These are phyloP conservation scores for Yarrowia porcina DNA, from an alignment of 805 yeast species.

Conservation along the genomic window DNA sequence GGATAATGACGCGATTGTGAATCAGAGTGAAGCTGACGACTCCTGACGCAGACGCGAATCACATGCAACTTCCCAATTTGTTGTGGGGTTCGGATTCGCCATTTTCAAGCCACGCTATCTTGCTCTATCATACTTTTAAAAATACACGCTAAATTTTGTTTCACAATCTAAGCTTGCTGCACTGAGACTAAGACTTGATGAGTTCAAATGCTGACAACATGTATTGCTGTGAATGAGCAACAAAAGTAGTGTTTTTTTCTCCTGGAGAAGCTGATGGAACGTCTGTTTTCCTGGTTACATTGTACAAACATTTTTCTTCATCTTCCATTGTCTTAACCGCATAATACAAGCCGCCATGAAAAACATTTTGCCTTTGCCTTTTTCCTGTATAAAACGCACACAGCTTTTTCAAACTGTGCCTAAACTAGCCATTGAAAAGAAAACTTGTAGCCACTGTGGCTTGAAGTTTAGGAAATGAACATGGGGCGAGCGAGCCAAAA, in stretches of 20 bases:
- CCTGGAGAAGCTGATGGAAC: no score
- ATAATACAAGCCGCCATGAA: no score
- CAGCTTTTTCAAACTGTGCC: no score
- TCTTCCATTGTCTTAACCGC: no score
- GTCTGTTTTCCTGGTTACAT: no score
- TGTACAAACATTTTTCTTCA: no score
- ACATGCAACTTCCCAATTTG: background rate
- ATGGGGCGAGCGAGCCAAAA: no score
- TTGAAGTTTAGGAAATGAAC: background rate
- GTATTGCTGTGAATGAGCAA: no score
- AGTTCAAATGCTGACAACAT: no score
- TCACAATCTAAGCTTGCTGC: background rate
- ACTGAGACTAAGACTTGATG: no score
- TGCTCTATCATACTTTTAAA: background rate
- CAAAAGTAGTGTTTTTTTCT: no score
- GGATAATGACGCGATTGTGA: background rate
- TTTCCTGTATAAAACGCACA: no score
- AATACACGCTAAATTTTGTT: background rate
- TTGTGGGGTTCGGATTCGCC: background rate
- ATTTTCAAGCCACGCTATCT: background rate
- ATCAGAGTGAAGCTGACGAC: background rate
- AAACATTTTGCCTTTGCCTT: background rate
- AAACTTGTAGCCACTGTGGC: slow-evolving; percentile 12
- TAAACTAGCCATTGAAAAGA: background rate
- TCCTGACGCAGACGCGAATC: background rate